Evolutionary conservation across 2,329 filamentous ascomycete genomes (phyloP), one percentile per base, ranked within the genome.

Genomic region (Sporothrix euskadiensis): DNA sequence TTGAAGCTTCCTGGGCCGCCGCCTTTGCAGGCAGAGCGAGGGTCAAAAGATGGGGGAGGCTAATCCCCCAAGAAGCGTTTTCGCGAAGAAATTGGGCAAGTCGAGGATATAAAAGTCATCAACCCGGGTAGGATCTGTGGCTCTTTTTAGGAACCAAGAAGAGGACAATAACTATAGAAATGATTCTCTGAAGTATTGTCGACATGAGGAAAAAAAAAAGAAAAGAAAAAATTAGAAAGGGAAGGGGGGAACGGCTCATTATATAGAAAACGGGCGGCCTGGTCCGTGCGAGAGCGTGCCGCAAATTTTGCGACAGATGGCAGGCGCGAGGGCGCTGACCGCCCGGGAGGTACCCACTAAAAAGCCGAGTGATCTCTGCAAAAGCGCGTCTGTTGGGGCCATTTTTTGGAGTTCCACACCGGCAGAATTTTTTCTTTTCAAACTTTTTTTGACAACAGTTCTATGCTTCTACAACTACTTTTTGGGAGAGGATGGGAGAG

Each of bases 81-180:
- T 74, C 71, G 56, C 69, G 72, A 73, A 69, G 70, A 75, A 72
- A 66, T 47, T 47, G 75, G 76, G 76, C 72, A 73, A 76, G 87
- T 87, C 90, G 93, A 93, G 92, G 93, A 93, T 91, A 73, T 88
- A 92, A 80, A 80, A 84, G 83, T 97, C 93, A 96, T 97, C 93
- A 93, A 92, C 92, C 93, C 94, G 93, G 92, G 90, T 95, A 89
- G 90, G 90, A 89, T 94, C 91, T 95, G 92, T 94, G 89, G 92
- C 94, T 97, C 88, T 87, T 92, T 88, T 94, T 88, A 89, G 90
- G 89, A 95, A 91, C 90, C 93, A 91, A 96, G 92, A 93, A 90
- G 88, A 87, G 88, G 92, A 94, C 90, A 90, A 93, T 88, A 91
- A 94, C 94, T 97, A 94, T 94, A 97, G 92, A 97, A 97, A 93